Evolutionary conservation across 495 filamentous ascomycete genomes (phyloP), one percentile per base, ranked within the genome.

Genomic region (Parmelia sp.): DNA sequence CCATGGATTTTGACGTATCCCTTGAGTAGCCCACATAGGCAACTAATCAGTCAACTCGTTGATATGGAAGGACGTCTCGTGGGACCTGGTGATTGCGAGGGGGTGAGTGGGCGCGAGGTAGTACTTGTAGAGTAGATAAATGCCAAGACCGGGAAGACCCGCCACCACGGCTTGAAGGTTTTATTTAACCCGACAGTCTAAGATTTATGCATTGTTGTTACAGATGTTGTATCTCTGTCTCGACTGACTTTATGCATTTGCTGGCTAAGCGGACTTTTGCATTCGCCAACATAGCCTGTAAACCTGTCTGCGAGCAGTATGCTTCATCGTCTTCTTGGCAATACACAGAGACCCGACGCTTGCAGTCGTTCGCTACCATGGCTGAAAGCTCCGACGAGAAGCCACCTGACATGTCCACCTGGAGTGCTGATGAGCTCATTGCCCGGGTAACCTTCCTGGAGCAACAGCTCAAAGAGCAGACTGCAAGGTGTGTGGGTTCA

Each of bases 391-490:
- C 49, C n/a, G 0, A 40, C 47, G 53, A 63, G 53, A 9, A 53
- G 27, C 33, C 37, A 31, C 45, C 49, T 21, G 79, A 81, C 68
- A 85, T 86, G 68, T 76, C 80, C 19, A 75, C 75, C 44, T 93
- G 89, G 89, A 84, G 81, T 53, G 23, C 61, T 42, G 49, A 57
- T 42, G 25, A 57, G 53, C 61, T 63, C 37, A 42, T 63, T 33
- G 61, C 39, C 62, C 81, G 88, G 4, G 83, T 95, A 37, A 78
- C 75, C 14, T 73, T 81, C 49, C 78, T 95, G 19, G 90, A 95
- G 71, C 73, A 75, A 56, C 77, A 87, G 68, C 74, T 90, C 9
- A 74, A 80, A 57, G 75, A 74, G 49, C 78, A 78, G 64, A 81
- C 70, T 56, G 71, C 74, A 10, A 74, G 75, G 71, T 82, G 61